Percentiles rank a stretch among this genome's conserved stretches.
phyloP scores from a whole-genome alignment of 257 asterid species.

The Scutellaria baicalensis region DNA sequence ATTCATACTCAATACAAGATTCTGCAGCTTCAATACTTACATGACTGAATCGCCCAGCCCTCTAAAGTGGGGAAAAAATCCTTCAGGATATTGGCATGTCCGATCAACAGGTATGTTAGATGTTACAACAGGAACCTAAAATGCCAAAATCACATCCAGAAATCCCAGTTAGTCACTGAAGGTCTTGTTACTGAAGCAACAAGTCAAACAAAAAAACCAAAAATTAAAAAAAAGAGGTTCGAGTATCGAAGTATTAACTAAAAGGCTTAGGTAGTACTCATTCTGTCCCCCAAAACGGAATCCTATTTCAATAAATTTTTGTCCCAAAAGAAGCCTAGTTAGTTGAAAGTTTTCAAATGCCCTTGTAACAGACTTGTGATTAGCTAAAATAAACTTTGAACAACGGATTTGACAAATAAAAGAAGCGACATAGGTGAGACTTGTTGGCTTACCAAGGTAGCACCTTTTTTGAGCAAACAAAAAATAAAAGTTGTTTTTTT shows the following conservation, averaged over 20 bases:
- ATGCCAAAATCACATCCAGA: slow-evolving; percentile 21
- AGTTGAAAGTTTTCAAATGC: too few relatives aligned
- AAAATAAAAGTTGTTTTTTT: too few relatives aligned
- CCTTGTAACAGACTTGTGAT: too few relatives aligned
- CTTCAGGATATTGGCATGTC: slow-evolving; percentile 74
- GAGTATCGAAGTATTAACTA: background rate
- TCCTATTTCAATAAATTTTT: too few relatives aligned
- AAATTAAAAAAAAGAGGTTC: background rate
- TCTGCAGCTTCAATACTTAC: slow-evolving; percentile 42
- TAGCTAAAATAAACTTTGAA: too few relatives aligned
- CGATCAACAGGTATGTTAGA: slow-evolving; percentile 83
- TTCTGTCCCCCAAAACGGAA: too few relatives aligned
- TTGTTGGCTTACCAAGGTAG: too few relatives aligned
- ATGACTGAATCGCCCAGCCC: slow-evolving; percentile 84
- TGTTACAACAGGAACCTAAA: slow-evolving; percentile 96
- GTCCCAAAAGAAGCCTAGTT: too few relatives aligned
- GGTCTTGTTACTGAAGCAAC: slow-evolving; percentile 3
- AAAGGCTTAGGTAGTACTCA: background rate
- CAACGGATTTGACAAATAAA: too few relatives aligned
- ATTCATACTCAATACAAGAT: background rate
- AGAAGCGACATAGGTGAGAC: too few relatives aligned
- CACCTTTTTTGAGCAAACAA: too few relatives aligned
- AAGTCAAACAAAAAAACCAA: background rate
- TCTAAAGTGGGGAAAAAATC: slow-evolving; percentile 87
- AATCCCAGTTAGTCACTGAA: slow-evolving; percentile 7